These are phyloP conservation scores for Trichoderma sp. DNA, from an alignment of 2,329 filamentous ascomycete genomes.

Conservation along the genomic window DNA sequence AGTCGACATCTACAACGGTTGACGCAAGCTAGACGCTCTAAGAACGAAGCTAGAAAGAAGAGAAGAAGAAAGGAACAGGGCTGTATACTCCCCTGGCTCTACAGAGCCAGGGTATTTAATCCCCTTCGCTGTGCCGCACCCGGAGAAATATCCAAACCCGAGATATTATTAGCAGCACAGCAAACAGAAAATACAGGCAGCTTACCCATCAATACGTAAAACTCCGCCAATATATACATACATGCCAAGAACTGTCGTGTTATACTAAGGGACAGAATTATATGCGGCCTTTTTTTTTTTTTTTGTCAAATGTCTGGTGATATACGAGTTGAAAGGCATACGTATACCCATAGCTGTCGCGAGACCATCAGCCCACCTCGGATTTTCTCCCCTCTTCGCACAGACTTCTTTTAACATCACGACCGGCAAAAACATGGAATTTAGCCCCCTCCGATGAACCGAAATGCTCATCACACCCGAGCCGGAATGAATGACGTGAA, in stretches of 20 bases:
- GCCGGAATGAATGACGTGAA: neutral
- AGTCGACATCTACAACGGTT: neutral
- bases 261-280: neutral
- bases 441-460: neutral
- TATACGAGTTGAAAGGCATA: neutral
- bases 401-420: neutral
- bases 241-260: neutral
- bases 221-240: neutral
- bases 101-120: too few relatives aligned
- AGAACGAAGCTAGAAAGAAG: neutral
- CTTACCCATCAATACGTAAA: neutral
- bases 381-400: neutral
- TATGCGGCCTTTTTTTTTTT: neutral
- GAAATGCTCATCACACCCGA: neutral
- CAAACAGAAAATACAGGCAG: neutral
- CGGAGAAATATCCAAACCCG: neutral
- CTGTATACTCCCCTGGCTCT: neutral
- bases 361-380: neutral
- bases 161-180: neutral
- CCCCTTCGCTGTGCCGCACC: neutral
- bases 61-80: neutral
- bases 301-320: neutral
- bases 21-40: neutral
- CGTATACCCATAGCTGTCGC: neutral
- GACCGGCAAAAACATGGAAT: slow-evolving; percentile 4